Evolutionary conservation across 2,329 filamentous ascomycete genomes (phyloP).

Genomic region (Fusarium equiseti): DNA sequence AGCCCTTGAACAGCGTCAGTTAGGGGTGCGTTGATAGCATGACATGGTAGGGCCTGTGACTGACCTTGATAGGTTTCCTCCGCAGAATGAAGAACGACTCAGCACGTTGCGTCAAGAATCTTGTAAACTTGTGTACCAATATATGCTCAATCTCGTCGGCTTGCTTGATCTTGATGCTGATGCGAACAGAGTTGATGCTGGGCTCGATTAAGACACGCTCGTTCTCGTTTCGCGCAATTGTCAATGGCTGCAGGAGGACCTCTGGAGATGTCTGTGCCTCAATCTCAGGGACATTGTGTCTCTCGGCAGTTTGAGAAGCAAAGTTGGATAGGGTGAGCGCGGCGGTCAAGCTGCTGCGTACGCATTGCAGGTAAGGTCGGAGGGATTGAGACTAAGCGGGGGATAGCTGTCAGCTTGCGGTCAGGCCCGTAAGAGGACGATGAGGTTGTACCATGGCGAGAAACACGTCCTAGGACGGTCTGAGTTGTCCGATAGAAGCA

Average conservation of each 20-base stretch:
- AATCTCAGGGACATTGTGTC: constrained; percentile 98
- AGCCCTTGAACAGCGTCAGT: constrained; percentile 71
- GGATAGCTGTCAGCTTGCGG: constrained; percentile 37
- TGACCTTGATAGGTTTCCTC: constrained; percentile 93
- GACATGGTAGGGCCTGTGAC: constrained; percentile 37
- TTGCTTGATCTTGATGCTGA: constrained; percentile 99
- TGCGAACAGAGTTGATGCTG: constrained; percentile 94
- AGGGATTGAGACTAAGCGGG: constrained; percentile 86
- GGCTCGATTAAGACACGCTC: constrained; percentile 97
- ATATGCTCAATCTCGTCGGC: constrained; percentile 99
- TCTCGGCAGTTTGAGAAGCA: constrained; percentile 94
- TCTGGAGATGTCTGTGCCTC: constrained; percentile 94
- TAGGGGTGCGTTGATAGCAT: constrained; percentile 20
- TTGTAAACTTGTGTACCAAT: constrained; percentile 96
- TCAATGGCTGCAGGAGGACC: constrained; percentile 90
- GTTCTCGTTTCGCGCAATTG: constrained; percentile 94
- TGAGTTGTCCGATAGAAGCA: constrained; percentile 9
- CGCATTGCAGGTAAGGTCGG: constrained; percentile 95
- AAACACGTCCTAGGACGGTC: constrained; percentile 20
- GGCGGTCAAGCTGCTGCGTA: constrained; percentile 92
- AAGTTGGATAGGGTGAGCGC: constrained; percentile 93
- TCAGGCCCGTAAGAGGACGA: background rate
- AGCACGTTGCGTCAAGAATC: constrained; percentile 84
- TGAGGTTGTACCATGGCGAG: constrained; percentile 38
- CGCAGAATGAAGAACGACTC: constrained; percentile 97